Conservation (phyloP, 2,329 filamentous ascomycete genomes). For the Sclerotinia minor region DNA sequence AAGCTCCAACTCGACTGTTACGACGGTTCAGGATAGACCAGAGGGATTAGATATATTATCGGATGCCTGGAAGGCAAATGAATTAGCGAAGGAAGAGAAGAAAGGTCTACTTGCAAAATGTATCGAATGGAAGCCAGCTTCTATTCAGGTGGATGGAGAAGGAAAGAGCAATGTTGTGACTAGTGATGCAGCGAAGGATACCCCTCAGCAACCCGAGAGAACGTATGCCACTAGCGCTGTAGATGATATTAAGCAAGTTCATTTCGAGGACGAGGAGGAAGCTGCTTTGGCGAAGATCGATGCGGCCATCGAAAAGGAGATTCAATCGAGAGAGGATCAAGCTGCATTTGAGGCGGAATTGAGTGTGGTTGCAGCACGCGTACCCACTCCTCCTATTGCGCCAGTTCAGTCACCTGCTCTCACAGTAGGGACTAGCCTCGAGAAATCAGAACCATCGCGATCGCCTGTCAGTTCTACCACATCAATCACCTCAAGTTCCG, state of each 20-base stretch:
- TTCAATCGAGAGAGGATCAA: constrained; percentile 51
- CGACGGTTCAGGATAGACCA: constrained; percentile 54
- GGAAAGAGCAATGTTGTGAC: constrained; percentile 29
- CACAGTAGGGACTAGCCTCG: constrained; percentile 44
- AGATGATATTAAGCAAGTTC: constrained; percentile 39
- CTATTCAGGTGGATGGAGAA: constrained; percentile 36
- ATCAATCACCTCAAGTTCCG: constrained; percentile 50
- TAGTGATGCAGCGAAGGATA: constrained; percentile 22
- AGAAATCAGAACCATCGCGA: constrained; percentile 42
- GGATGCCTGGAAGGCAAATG: constrained; percentile 80
- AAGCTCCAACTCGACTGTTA: constrained; percentile 44
- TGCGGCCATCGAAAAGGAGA: constrained; percentile 78
- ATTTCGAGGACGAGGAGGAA: constrained; percentile 49
- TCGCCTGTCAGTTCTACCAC: constrained; percentile 58
- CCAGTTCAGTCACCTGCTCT: constrained; percentile 35
- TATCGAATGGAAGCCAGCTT: constrained; percentile 80
- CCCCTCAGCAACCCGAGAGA: constrained; percentile 34
- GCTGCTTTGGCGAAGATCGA: constrained; percentile 78
- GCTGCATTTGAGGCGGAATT: constrained; percentile 43
- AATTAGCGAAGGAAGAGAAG: constrained; percentile 78
- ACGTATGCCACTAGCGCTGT: constrained; percentile 38
- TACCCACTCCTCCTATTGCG: constrained; percentile 37
- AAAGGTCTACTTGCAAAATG: constrained; percentile 87
- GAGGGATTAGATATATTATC: constrained; percentile 85
- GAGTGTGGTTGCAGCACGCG: constrained; percentile 39